Evolutionary conservation across 805 yeast species (phyloP).

Genomic region (Kazachstania psychrophila): DNA sequence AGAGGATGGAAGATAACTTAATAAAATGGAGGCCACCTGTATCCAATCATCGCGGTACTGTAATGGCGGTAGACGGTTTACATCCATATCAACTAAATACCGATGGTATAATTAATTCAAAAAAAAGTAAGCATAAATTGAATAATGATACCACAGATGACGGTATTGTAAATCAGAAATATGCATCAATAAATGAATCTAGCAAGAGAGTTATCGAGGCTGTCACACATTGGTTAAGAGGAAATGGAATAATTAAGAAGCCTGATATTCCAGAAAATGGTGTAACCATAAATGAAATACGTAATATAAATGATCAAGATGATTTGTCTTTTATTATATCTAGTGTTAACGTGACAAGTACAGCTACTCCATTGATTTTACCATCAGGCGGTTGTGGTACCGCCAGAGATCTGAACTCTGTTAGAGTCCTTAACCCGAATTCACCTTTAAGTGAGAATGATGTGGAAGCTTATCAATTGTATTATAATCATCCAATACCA

Average conservation of each 20-base stretch:
- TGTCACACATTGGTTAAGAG: too few relatives aligned
- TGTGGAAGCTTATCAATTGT: conserved; percentile 1
- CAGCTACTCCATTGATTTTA: too few relatives aligned
- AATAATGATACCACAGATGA: too few relatives aligned
- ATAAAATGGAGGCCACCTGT: conserved; percentile 24
- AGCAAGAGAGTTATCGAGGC: too few relatives aligned
- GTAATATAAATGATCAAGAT: neutral
- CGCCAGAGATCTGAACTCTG: neutral
- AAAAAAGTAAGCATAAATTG: too few relatives aligned
- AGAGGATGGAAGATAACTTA: conserved; percentile 23
- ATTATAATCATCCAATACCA: conserved; percentile 9
- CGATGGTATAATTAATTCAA: too few relatives aligned
- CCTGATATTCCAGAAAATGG: too few relatives aligned
- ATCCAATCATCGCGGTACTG: conserved; percentile 19
- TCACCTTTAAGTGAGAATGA: neutral
- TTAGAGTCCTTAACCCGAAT: neutral
- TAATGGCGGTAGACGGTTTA: conserved; percentile 19
- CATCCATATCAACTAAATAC: conserved; percentile 23
- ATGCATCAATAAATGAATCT: too few relatives aligned
- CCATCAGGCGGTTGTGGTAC: neutral
- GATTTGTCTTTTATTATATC: neutral
- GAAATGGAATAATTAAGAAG: too few relatives aligned
- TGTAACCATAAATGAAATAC: too few relatives aligned
- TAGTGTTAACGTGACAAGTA: too few relatives aligned
- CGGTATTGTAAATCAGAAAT: too few relatives aligned